Base-by-base conservation (phyloP, 345 rosid species). In the Citrus reticulata region DNA sequence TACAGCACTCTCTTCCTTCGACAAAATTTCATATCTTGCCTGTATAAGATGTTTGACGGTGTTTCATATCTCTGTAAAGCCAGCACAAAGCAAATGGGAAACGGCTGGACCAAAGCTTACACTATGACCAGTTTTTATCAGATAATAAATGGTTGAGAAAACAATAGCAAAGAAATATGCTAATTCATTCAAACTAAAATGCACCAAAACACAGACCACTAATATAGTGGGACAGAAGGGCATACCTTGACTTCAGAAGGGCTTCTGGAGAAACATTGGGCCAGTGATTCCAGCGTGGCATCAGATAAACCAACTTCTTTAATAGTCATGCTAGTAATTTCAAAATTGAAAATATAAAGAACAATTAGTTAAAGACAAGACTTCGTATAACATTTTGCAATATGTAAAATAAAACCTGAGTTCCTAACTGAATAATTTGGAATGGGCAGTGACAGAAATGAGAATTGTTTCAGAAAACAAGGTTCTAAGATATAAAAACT, bases 21-120 rank as follows among this genome's bases (percentile, higher is more conserved):
- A 76, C 78, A 97, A 94, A 78, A 82, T 82, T 85, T 90, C 97
- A 79, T 88, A 85, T 94, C 98, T 94, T 88, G 94, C 99, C 99
- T 96, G 99, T 92, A 96, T 90, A 94, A 94, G 98, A 94, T 89
- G 97, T 90, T 96, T 83, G 93, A 89, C 73, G 91, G 91, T 90
- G 97, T 91, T 89, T 94, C 98, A 96, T 93, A 90, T 91, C 93
- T 91, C 93, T 92, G 98, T 88, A 87, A 89, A 89, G 90, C 85
- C 88, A 89, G 88, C 92, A 94, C 70, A 89, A 87, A 81, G 90
- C 77, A 88, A 94, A 90, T 85, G 92, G 97, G 97, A 90, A 89
- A 87, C 85, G 70, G 92, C 95, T 91, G 92, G 95, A 91, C 93
- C 92, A 88, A 89, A 86, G 89, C 90, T 88, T 89, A 83, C 87